Evolutionary conservation across 2,329 filamentous ascomycete genomes (phyloP), one percentile per base, ranked within the genome.

Genomic region (Stachybotrys chlorohalonatus): DNA sequence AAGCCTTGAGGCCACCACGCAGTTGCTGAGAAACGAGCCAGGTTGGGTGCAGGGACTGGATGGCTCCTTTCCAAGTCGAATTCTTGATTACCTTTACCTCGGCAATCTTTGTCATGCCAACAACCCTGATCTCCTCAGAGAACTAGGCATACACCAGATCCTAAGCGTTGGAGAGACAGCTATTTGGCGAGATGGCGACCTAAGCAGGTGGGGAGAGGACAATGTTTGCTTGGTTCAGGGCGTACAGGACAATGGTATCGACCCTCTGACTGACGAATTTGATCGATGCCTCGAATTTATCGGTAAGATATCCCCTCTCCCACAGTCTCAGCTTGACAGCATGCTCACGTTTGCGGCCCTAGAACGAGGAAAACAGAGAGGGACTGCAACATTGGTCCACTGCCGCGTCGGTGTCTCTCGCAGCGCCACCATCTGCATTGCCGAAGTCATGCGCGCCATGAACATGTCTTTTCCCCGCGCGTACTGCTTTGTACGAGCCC

Each of bases 371-470:
- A 89, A 87, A 66, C 73, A 74, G 45, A 87, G 88, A 48, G 86
- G 87, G 32, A 89, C 83, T 5, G 90, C 93, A 30, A 97, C 94
- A 0, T 79, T 99, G 55, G 94, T 99, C 15, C 94, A 99, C 69
- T 99, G 94, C 68, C 87, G 94, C 16, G 94, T 99, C 7, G 94
- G 94, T 51, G 94, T 99, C 54, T 96, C 92, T 52, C 84, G 94
- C 52, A 96, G 90, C 58, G 94, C 94, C 11, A 99, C 93, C 1
- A 96, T 99, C 58, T 97, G 94, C 68, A 99, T 99, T 64, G 94
- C 94, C n/a, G 92, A 97, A 70, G 90, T 97, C 42, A 99, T 99
- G 94, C 85, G 86, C 42, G 79, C 86, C 31, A 72, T 90, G 62
- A 79, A 83, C 24, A 74, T 96, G 60, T 94, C 90, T 0, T 93